Base-by-base conservation (phyloP, 2,329 filamentous ascomycete species). In the Diaporthe australafricana region DNA sequence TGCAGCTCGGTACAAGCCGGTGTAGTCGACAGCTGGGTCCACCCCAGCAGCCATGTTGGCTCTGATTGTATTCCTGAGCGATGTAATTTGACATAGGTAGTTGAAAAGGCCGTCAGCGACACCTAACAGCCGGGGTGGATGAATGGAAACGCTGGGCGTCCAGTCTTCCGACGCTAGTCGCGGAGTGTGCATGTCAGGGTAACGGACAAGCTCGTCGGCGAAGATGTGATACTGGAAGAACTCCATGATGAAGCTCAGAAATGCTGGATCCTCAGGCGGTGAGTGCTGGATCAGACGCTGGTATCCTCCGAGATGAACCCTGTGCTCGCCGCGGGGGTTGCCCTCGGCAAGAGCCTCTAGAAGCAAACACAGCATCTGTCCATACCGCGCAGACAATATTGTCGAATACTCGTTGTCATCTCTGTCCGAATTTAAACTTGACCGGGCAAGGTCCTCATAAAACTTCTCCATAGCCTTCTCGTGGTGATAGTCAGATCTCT, bases 141-240 rank as follows among this genome's bases (percentile, higher is more conserved):
- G 81, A 35, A 87, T 84, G 3, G 82, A 78, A 1, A 81, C 75
- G 48, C 81, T 74, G 2, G 84, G 81, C 42, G 81, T 79, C 84
- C 85, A 87, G 52, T 84, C 81, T 66, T 86, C 83, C 0, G 81
- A 81, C n/a, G 82, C 82, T 11, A 86, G 77, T 9, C 81, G 82
- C 17, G 77, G 78, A 30, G 78, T 80, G 53, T 77, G 77, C 25
- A 78, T 80, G 73, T 81, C 83, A 20, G 84, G 84, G 70, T 86
- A 84, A 77, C 84, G 86, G 66, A 92, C 83, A 1, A 92, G 81
- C 73, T 91, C 89, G 76, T 92, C 89, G n/a, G 89, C 89, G 72
- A 86, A 89, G 50, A 91, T 89, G 80, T 96, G 94, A 77, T 96
- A 97, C 79, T 95, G 92, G 81, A 97, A 96, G 82, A 97, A 96